A percentile compares a stretch with the other conserved stretches of the same genome.
These are phyloP conservation scores for Ustilago hordei DNA, from an alignment of 1,284 basidiomycete species.

Conservation along the genomic window DNA sequence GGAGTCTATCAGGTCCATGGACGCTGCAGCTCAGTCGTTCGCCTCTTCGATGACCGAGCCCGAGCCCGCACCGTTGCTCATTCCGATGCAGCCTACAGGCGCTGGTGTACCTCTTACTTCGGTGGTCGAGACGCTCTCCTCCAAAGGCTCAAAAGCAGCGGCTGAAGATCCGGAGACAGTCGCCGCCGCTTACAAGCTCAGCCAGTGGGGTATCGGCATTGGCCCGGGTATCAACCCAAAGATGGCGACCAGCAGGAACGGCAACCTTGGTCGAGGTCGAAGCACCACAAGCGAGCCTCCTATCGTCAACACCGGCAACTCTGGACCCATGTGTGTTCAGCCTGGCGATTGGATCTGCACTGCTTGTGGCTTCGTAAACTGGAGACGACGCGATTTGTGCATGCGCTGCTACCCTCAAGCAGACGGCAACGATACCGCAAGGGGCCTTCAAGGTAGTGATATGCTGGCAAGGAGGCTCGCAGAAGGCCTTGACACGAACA, in stretches of 20 bases:
- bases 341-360: constrained; percentile 90
- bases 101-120: constrained; percentile 43
- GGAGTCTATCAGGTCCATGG: not conserved
- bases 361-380: constrained; percentile 76
- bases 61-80: constrained; percentile 25
- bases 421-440: constrained; percentile 51
- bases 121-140: constrained; percentile 43
- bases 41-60: constrained; percentile 15
- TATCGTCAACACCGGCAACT: constrained; percentile 85
- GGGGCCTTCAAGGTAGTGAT: constrained; percentile 42
- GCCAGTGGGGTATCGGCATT: constrained; percentile 49
- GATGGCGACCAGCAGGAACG: constrained; percentile 22
- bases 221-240: constrained; percentile 62
- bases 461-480: constrained; percentile 43
- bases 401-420: constrained; percentile 82
- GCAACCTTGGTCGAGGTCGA: constrained; percentile 15
- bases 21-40: constrained; percentile 15
- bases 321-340: constrained; percentile 84
- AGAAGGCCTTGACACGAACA: constrained; percentile 39
- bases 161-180: constrained; percentile 48
- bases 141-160: constrained; percentile 46
- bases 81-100: constrained; percentile 48
- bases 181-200: constrained; percentile 45
- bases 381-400: constrained; percentile 85
- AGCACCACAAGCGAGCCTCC: constrained; percentile 48